Evolutionary conservation across 306 rosid species (phyloP).

Genomic region (Alnus rubra): DNA sequence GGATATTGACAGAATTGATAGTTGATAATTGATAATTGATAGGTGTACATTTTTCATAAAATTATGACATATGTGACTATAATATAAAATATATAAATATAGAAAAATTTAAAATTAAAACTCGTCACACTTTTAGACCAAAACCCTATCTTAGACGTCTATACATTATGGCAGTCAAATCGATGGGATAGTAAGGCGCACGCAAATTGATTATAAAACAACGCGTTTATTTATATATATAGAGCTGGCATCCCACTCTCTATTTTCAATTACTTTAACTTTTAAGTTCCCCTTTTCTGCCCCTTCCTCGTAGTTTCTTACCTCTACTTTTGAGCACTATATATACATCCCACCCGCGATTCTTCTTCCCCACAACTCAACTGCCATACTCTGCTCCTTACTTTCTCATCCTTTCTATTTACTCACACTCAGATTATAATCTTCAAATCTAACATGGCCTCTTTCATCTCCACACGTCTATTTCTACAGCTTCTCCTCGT

Average conservation of each 20-base stretch:
- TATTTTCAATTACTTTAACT: neutral
- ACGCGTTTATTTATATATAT: neutral
- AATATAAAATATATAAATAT: too few relatives aligned
- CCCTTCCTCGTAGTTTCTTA: neutral
- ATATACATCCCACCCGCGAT: neutral
- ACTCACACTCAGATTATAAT: neutral
- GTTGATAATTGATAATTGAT: too few relatives aligned
- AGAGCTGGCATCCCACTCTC: neutral
- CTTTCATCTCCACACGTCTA: neutral
- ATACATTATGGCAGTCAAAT: too few relatives aligned
- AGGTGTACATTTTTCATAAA: too few relatives aligned
- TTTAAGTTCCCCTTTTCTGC: too few relatives aligned
- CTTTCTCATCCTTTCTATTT: neutral
- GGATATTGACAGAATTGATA: too few relatives aligned
- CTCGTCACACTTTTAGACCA: too few relatives aligned
- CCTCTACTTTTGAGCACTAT: neutral
- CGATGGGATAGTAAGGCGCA: too few relatives aligned
- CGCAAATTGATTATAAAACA: neutral
- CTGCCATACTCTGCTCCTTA: too few relatives aligned
- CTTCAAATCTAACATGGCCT: conserved; percentile 28
- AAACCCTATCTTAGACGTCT: too few relatives aligned
- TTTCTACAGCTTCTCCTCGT: conserved; percentile 21
- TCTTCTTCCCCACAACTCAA: neutral
- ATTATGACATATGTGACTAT: too few relatives aligned
- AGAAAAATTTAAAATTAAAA: too few relatives aligned